Evolutionary conservation across 805 yeast genomes (phyloP).

Genomic region (Candida lessepsii): DNA sequence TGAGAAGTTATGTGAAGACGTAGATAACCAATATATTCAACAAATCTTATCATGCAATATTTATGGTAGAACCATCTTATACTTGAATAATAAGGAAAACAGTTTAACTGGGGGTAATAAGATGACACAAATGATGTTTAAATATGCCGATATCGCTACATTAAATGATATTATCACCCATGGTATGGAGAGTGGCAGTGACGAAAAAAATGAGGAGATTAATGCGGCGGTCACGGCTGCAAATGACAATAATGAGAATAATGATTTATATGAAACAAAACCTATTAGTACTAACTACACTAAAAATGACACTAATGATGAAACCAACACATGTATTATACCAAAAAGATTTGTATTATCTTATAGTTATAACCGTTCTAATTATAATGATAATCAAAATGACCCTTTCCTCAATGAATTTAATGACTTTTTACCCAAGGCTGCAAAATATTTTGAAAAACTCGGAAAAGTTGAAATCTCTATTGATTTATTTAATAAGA

Average conservation of each 20-base stretch:
- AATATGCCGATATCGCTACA: conserved; percentile 9
- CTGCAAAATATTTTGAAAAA: conserved; percentile 9
- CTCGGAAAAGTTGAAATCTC: conserved; percentile 12
- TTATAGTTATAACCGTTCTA: conserved; percentile 10
- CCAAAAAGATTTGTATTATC: conserved; percentile 15
- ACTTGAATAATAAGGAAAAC: conserved; percentile 8
- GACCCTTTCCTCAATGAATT: conserved; percentile 9
- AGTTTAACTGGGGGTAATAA: conserved; percentile 6
- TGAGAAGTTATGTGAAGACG: conserved; percentile 6
- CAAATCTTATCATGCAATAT: conserved; percentile 10
- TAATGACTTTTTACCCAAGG: not conserved
- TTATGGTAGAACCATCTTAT: conserved; percentile 15
- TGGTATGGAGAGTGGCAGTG: not conserved
- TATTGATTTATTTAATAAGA: conserved; percentile 16
- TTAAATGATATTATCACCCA: not conserved
- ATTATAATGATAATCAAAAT: conserved; percentile 8
- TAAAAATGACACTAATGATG: no score
- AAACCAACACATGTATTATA: conserved; percentile 2
- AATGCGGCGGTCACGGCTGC: not conserved
- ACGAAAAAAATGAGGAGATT: not conserved
- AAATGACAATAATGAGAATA: not conserved
- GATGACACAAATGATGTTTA: conserved; percentile 10
- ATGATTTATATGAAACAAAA: no score
- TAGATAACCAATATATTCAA: conserved; percentile 2
- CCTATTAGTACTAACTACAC: no score